A percentile compares a stretch with the other conserved stretches of the same genome.
phyloP scores from a whole-genome alignment of 805 yeast species.

The Metahyphopichia silvanorum region DNA sequence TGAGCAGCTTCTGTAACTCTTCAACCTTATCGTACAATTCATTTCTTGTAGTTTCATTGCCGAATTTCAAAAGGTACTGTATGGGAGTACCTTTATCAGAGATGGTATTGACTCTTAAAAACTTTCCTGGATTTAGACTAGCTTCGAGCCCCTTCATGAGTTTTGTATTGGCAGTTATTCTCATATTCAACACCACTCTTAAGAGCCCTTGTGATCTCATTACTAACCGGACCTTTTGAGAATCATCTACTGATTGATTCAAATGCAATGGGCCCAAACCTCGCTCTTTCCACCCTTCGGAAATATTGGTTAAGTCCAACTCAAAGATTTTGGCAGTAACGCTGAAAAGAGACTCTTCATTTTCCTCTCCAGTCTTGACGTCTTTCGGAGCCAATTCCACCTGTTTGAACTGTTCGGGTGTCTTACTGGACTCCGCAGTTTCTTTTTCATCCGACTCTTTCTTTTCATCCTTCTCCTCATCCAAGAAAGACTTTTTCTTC shows the following conservation, averaged over 20 bases:
- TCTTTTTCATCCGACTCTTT: conserved; percentile 20
- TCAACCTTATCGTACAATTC: conserved; percentile 53
- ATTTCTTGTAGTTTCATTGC: conserved; percentile 57
- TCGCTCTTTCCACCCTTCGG: conserved; percentile 92
- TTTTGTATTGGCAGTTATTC: conserved; percentile 59
- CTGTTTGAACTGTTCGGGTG: conserved; percentile 44
- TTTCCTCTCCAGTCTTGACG: conserved; percentile 85
- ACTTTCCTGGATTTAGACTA: conserved; percentile 80
- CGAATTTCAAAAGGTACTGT: conserved; percentile 80
- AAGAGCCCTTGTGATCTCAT: conserved; percentile 90
- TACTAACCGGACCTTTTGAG: conserved; percentile 60
- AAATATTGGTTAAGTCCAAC: conserved; percentile 59
- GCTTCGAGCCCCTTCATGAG: conserved; percentile 80
- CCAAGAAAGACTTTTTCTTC: conserved; percentile 57
- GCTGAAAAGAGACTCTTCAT: conserved; percentile 65
- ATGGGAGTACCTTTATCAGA: conserved; percentile 58
- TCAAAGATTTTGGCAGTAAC: conserved; percentile 78
- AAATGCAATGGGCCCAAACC: conserved; percentile 89
- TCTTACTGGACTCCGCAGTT: conserved; percentile 4
- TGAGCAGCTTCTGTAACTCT: conserved; percentile 20
- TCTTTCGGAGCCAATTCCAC: conserved; percentile 61
- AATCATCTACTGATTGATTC: conserved; percentile 44
- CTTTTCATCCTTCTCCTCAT: conserved; percentile 23
- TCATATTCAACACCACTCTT: conserved; percentile 76
- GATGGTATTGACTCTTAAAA: conserved; percentile 68